phyloP scores from a whole-genome alignment of 495 filamentous ascomycete genomes.

The Aspergillus mulundensis region DNA sequence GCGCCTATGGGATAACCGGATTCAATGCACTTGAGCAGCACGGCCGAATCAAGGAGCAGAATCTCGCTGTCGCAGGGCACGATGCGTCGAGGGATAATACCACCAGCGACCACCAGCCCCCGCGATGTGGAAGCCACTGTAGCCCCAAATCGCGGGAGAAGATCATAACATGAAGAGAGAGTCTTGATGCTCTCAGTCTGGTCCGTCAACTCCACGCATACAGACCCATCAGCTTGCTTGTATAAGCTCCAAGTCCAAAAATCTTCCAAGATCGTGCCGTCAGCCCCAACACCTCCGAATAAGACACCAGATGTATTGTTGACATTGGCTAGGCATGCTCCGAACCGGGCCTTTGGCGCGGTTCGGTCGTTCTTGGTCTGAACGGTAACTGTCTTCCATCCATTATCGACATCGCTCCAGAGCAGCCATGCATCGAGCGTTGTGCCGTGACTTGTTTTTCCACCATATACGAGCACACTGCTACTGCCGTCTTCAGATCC shows the following conservation, averaged over 20 bases:
- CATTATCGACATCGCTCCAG: constrained; percentile 49
- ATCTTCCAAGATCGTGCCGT: constrained; percentile 56
- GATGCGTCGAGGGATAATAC: constrained; percentile 32
- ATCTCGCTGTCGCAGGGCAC: constrained; percentile 33
- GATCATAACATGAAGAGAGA: constrained; percentile 18
- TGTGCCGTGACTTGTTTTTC: constrained; percentile 54
- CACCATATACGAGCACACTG: constrained; percentile 63
- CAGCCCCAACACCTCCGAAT: constrained; percentile 60
- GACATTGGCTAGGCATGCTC: constrained; percentile 48
- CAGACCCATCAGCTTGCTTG: constrained; percentile 19
- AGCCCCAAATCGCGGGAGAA: constrained; percentile 29
- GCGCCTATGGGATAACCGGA: constrained; percentile 11
- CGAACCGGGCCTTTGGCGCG: constrained; percentile 54
- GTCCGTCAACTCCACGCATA: constrained; percentile 25
- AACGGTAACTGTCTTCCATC: constrained; percentile 44
- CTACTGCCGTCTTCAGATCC: neutral
- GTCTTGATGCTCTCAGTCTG: constrained; percentile 20
- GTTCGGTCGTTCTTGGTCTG: constrained; percentile 27
- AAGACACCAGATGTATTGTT: constrained; percentile 49
- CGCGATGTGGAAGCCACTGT: constrained; percentile 29
- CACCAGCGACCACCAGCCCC: constrained; percentile 41
- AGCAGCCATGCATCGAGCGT: constrained; percentile 61
- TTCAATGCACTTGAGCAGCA: constrained; percentile 12
- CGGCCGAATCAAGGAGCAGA: constrained; percentile 27
- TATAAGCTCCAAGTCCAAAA: constrained; percentile 54